These are phyloP conservation scores for Speleostelium caveatum DNA, from an alignment of 78 protist species.

Conservation along the genomic window DNA sequence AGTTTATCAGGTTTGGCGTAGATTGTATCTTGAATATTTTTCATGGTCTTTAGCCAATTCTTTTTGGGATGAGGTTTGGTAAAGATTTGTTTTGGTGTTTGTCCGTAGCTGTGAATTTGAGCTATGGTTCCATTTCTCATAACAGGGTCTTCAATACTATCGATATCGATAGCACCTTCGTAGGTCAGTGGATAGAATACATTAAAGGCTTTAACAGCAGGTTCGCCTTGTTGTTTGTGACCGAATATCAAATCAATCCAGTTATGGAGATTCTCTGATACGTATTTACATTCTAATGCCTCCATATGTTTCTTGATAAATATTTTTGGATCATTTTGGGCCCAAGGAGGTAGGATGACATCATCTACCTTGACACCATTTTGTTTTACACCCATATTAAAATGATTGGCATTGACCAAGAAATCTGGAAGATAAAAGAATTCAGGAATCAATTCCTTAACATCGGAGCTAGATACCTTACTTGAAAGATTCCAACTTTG, in stretches of 20 bases:
- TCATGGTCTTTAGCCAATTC: constrained; percentile 16
- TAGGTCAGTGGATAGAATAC: constrained; percentile 94
- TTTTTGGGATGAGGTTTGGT: constrained; percentile 90
- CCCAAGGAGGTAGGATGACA: constrained; percentile 98
- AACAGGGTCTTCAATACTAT: constrained; percentile 82
- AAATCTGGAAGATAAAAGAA: constrained; percentile 93
- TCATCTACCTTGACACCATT: constrained; percentile 83
- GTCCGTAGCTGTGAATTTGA: constrained; percentile 97
- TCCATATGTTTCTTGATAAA: constrained; percentile 80
- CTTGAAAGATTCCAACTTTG: constrained; percentile 79
- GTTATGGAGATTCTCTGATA: constrained; percentile 89
- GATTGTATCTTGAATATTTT: constrained; percentile 22
- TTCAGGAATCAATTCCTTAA: constrained; percentile 98
- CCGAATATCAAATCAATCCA: constrained; percentile 99
- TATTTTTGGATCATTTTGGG: constrained; percentile 55
- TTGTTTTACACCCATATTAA: constrained; percentile 92
- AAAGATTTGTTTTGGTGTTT: constrained; percentile 96
- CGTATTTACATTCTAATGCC: constrained; percentile 95
- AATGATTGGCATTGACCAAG: constrained; percentile 85
- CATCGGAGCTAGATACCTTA: constrained; percentile 79
- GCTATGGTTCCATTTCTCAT: constrained; percentile 70
- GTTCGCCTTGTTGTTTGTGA: constrained; percentile 94
- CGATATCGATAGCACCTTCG: constrained; percentile 94
- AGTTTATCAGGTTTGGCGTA: constrained; percentile 38
- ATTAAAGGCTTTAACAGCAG: constrained; percentile 91